phyloP scores from a whole-genome alignment of 305 asterid species.

The Lippia alba region DNA sequence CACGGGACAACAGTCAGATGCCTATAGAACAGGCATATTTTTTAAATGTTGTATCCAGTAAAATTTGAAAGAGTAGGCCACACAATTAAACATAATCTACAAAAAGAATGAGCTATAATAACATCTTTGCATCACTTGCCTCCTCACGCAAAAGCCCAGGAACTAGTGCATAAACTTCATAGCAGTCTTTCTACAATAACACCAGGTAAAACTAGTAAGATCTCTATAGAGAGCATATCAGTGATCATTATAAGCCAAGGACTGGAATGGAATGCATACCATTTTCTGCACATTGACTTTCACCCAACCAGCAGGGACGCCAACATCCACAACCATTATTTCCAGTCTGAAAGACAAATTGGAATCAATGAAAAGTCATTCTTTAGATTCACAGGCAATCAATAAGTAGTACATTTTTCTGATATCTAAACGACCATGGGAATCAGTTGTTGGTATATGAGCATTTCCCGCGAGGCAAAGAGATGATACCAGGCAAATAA shows the following conservation, averaged over 20 bases:
- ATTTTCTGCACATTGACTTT: slow-evolving; percentile 92
- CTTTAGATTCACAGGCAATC: slow-evolving; percentile 28
- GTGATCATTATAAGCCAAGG: slow-evolving; percentile 21
- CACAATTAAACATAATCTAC: slow-evolving; percentile 11
- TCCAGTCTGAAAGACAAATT: slow-evolving; percentile 56
- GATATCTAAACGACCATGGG: slow-evolving; percentile 2
- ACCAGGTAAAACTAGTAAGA: slow-evolving; percentile 39
- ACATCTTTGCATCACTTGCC: slow-evolving; percentile 52
- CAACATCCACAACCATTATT: slow-evolving; percentile 79
- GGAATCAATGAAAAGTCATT: slow-evolving; percentile 21
- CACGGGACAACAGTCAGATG: too few species aligned
- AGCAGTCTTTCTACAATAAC: slow-evolving; percentile 85
- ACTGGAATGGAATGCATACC: slow-evolving; percentile 49
- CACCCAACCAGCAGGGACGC: slow-evolving; percentile 95
- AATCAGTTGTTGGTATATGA: background rate
- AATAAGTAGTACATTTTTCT: slow-evolving; percentile 12
- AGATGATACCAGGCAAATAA: background rate
- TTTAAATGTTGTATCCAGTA: background rate
- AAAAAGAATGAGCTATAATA: slow-evolving; percentile 12
- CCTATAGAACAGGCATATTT: too few species aligned
- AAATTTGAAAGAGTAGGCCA: slow-evolving; percentile 4
- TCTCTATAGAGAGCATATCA: slow-evolving; percentile 31
- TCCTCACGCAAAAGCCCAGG: slow-evolving; percentile 99
- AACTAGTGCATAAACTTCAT: slow-evolving; percentile 91
- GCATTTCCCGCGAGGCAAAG: slow-evolving; percentile 3